Evolutionary conservation across 2,329 filamentous ascomycete genomes (phyloP).

Genomic region (Westerdykella sp.): DNA sequence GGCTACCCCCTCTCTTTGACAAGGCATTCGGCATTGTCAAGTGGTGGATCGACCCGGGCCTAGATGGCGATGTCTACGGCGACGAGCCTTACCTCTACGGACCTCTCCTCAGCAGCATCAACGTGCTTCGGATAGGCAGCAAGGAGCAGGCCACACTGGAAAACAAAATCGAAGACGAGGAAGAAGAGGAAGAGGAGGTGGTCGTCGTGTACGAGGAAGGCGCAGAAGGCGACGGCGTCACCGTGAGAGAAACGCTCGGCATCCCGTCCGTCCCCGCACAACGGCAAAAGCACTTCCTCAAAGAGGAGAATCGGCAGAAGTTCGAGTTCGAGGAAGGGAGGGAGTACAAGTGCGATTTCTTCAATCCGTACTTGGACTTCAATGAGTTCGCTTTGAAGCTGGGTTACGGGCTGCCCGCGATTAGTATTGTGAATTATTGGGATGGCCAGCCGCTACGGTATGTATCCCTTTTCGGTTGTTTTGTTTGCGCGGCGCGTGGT

Average conservation of each 20-base stretch:
- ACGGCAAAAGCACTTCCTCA: constrained; percentile 57
- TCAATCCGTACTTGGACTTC: constrained; percentile 89
- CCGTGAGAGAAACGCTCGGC: constrained; percentile 34
- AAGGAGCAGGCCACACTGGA: constrained; percentile 31
- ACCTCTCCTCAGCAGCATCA: constrained; percentile 72
- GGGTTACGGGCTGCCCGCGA: constrained; percentile 56
- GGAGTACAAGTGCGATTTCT: constrained; percentile 67
- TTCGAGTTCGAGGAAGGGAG: constrained; percentile 59
- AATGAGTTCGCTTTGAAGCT: constrained; percentile 62
- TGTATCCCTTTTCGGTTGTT: constrained; percentile 25
- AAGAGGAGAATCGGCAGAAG: constrained; percentile 47
- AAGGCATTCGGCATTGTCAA: constrained; percentile 79
- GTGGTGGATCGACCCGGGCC: constrained; percentile 83
- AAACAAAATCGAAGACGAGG: constrained; percentile 49
- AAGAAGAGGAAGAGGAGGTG: constrained; percentile 52
- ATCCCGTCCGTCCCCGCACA: constrained; percentile 39
- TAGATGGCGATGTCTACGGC: constrained; percentile 85
- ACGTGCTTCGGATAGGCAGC: constrained; percentile 62
- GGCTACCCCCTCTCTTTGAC: constrained; percentile 77
- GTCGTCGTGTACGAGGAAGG: constrained; percentile 52
- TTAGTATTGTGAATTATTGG: constrained; percentile 72
- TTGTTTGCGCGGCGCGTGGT: constrained; percentile 24
- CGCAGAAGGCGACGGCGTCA: constrained; percentile 41
- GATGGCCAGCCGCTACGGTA: constrained; percentile 72
- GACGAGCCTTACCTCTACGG: constrained; percentile 84